phyloP scores from a whole-genome alignment of 1,139 yeast species.

The Yamadazyma dendronema region DNA sequence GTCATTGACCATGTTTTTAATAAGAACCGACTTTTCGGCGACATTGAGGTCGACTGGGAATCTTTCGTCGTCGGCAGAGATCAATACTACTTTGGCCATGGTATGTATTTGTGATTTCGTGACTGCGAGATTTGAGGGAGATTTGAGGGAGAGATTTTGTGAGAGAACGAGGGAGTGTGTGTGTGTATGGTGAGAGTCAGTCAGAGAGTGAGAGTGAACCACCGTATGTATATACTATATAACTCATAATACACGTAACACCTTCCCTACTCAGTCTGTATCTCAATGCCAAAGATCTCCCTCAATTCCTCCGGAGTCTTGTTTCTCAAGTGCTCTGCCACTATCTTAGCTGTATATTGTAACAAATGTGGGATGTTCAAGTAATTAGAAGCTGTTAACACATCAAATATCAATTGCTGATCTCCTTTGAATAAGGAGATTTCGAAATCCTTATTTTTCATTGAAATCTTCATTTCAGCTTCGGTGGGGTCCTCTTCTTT shows the following conservation, averaged over 20 bases:
- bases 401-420: constrained; percentile 97
- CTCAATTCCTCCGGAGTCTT: constrained; percentile 96
- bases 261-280: not conserved
- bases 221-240: not conserved
- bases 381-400: constrained; percentile 92
- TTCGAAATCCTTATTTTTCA: constrained; percentile 93
- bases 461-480: constrained; percentile 76
- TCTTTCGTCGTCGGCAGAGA: constrained; percentile 71
- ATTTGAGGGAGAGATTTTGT: not conserved
- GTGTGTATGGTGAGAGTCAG: not conserved
- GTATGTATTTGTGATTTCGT: constrained; percentile 2
- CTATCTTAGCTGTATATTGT: constrained; percentile 94
- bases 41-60: constrained; percentile 78
- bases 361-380: constrained; percentile 87
- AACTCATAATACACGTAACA: not conserved
- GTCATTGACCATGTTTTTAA: constrained; percentile 89
- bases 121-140: not conserved
- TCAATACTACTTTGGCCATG: constrained; percentile 59
- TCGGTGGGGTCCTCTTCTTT: constrained; percentile 74
- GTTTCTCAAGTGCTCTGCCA: constrained; percentile 96
- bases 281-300: constrained; percentile 82
- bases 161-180: too few species aligned
- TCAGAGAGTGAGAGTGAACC: not conserved
- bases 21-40: constrained; percentile 84
- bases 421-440: constrained; percentile 92